Evolutionary conservation across 164 flowering plant species (phyloP).

Genomic region (Taxillus chinensis): DNA sequence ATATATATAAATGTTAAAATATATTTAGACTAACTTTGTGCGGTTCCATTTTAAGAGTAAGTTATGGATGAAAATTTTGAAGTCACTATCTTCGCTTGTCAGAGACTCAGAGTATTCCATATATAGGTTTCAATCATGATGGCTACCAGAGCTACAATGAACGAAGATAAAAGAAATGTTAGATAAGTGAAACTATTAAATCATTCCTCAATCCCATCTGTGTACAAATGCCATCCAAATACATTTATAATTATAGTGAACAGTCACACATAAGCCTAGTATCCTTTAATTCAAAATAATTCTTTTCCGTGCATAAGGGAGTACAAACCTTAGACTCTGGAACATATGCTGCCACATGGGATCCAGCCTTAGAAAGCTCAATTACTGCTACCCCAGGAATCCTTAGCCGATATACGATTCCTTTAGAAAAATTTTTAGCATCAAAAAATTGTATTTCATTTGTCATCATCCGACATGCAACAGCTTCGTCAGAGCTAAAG

Average conservation of each 20-base stretch:
- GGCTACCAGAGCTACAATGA: not conserved
- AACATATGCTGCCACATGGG: slow-evolving; percentile 79
- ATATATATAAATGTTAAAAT: too few relatives aligned
- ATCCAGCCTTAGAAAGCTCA: slow-evolving; percentile 83
- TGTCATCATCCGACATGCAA: slow-evolving; percentile 87
- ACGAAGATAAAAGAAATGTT: not conserved
- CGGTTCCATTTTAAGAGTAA: too few relatives aligned
- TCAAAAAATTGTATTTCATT: slow-evolving; percentile 90
- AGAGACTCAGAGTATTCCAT: too few relatives aligned
- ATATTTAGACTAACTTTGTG: too few relatives aligned
- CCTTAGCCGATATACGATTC: slow-evolving; percentile 52
- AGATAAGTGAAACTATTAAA: not conserved
- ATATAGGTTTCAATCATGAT: too few relatives aligned
- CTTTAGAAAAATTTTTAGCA: slow-evolving; percentile 66
- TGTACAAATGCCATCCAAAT: not conserved
- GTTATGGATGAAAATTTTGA: too few relatives aligned
- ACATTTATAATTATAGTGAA: not conserved
- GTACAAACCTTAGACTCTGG: slow-evolving; percentile 80
- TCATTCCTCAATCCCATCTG: not conserved
- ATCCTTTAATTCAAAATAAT: not conserved
- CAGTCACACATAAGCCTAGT: not conserved
- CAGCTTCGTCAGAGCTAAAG: slow-evolving; percentile 79
- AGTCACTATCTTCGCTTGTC: too few relatives aligned
- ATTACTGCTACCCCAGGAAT: slow-evolving; percentile 73
- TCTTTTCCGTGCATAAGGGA: not conserved